Percentiles rank a stretch among this genome's conserved stretches.
Conservation (phyloP, 768 basidiomycete genomes). For the Lentinus brumalis region DNA sequence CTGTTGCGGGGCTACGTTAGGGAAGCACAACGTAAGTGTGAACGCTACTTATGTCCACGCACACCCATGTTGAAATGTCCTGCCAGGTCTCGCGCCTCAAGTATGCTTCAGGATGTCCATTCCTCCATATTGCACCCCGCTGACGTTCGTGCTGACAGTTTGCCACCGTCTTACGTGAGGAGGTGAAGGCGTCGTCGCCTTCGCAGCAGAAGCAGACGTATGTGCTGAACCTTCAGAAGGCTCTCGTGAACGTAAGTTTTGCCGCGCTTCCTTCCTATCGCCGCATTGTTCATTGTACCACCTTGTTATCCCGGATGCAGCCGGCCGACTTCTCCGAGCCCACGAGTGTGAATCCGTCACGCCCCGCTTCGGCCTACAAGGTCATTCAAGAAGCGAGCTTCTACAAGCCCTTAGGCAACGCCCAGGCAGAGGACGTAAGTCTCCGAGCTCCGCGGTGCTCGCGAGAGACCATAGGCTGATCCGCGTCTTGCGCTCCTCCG, state of each 20-base stretch:
- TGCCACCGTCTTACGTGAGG: constrained; percentile 40
- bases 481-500: not conserved
- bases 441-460: not conserved
- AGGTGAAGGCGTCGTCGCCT: constrained; percentile 28
- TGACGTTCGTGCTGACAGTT: constrained; percentile 30
- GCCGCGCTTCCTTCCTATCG: not conserved
- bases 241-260: constrained; percentile 40
- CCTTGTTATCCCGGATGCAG: constrained; percentile 23
- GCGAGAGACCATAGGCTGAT: not conserved
- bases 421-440: constrained; percentile 38
- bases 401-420: constrained; percentile 42
- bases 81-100: not conserved
- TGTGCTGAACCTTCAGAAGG: constrained; percentile 44
- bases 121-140: not conserved
- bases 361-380: constrained; percentile 35
- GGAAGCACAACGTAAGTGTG: constrained; percentile 50
- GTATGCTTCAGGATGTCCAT: not conserved
- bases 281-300: constrained; percentile 4
- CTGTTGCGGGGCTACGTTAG: constrained; percentile 50
- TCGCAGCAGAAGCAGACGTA: constrained; percentile 45
- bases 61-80: not conserved
- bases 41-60: constrained; percentile 29
- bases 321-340: constrained; percentile 47
- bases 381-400: constrained; percentile 38
- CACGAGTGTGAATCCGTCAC: constrained; percentile 38